A percentile compares a stretch with the other conserved stretches of the same genome.
These are phyloP conservation scores for Aspergillus udagawae DNA, from an alignment of 2,329 filamentous ascomycete genomes.

Conservation along the genomic window DNA sequence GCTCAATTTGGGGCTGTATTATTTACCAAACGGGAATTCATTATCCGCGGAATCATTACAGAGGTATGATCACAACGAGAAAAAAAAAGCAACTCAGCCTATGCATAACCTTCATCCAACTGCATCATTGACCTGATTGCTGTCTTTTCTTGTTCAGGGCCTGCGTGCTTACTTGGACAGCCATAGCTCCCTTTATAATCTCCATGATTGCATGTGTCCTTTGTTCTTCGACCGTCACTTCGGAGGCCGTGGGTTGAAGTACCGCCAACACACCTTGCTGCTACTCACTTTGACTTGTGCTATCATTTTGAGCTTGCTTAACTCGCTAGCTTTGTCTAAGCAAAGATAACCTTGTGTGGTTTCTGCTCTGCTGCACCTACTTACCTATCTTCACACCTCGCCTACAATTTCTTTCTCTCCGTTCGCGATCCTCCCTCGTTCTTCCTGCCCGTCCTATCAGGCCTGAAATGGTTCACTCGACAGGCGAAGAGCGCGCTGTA, in stretches of 20 bases:
- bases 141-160: neutral
- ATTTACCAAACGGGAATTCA: neutral
- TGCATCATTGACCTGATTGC: slow-evolving; percentile 2
- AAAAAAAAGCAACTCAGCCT: neutral
- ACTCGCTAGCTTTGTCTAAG: slow-evolving; percentile 1
- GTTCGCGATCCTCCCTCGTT: slow-evolving; percentile 9
- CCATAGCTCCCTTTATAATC: slow-evolving; percentile 3
- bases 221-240: slow-evolving; percentile 14
- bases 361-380: slow-evolving; percentile 4
- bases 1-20: neutral
- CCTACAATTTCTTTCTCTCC: slow-evolving; percentile 10
- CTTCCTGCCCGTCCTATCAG: slow-evolving; percentile 12
- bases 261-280: slow-evolving; percentile 2
- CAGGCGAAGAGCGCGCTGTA: slow-evolving; percentile 44
- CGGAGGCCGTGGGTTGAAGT: slow-evolving; percentile 16
- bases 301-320: neutral
- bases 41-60: neutral
- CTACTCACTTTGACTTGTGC: neutral
- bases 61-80: neutral
- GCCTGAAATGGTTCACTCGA: slow-evolving; percentile 41
- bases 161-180: slow-evolving; percentile 4
- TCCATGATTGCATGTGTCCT: slow-evolving; percentile 17
- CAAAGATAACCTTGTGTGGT: neutral
- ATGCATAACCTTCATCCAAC: neutral
- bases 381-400: slow-evolving; percentile 5